phyloP scores from a whole-genome alignment of 176 grass and related monocot species.

The Carex myosuroides region DNA sequence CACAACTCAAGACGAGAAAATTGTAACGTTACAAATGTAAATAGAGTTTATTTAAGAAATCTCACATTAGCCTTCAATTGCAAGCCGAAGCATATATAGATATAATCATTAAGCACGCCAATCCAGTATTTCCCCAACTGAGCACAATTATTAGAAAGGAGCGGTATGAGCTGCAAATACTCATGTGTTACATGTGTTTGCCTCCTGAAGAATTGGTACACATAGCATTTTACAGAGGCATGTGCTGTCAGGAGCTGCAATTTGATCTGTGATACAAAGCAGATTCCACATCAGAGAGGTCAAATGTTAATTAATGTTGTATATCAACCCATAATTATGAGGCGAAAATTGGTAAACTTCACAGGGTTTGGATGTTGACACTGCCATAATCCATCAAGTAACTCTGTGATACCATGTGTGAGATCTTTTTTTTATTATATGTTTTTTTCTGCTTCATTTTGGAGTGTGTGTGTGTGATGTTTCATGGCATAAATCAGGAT shows the following conservation, averaged over 20 bases:
- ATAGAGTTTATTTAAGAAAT: slow-evolving; percentile 16
- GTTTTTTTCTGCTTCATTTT: background rate
- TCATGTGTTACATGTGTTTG: slow-evolving; percentile 70
- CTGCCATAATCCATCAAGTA: background rate
- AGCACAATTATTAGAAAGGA: slow-evolving; percentile 63
- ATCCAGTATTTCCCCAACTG: slow-evolving; percentile 86
- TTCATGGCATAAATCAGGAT: slow-evolving; percentile 4
- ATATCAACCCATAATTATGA: slow-evolving; percentile 15
- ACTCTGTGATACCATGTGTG: background rate
- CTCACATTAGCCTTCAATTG: slow-evolving; percentile 76
- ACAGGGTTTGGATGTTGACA: background rate
- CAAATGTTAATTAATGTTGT: slow-evolving; percentile 7
- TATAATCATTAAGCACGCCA: slow-evolving; percentile 76
- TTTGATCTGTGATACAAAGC: slow-evolving; percentile 63
- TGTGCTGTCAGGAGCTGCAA: slow-evolving; percentile 75
- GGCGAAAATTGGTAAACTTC: background rate
- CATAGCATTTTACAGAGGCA: slow-evolving; percentile 91
- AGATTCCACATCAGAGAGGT: slow-evolving; percentile 22
- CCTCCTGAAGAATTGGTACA: slow-evolving; percentile 63
- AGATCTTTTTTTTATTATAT: background rate
- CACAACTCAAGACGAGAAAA: background rate
- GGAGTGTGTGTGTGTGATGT: background rate
- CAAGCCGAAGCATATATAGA: slow-evolving; percentile 64
- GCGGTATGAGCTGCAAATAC: slow-evolving; percentile 69
- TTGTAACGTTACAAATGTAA: background rate